Evolutionary conservation across 2,329 filamentous ascomycete species (phyloP), one percentile per base, ranked within the genome.

Genomic region (Ceratocystis albifundus): DNA sequence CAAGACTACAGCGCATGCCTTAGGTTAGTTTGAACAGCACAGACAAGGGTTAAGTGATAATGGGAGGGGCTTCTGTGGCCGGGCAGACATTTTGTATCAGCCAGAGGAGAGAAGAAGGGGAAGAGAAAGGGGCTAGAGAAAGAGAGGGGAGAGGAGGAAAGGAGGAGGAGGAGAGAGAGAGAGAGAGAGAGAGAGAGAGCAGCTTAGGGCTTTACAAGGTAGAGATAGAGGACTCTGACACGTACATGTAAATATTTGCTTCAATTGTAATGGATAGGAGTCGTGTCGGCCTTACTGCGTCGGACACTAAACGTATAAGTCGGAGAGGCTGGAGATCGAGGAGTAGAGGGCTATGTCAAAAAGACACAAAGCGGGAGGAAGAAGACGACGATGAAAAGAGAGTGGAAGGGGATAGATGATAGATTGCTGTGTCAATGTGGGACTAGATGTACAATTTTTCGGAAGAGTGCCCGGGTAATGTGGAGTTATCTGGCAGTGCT

Each of bases 1-100:
- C 28, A 5, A 30, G 28, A 30, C 59, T 65, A 59, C 59, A 66
- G 64, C 7, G 15, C 45, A 36, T 17, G 36, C 20, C 57, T 30
- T 20, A 5, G 57, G 36, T 61, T 20, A 41, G 57, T 61, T 20
- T 20, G 28, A 41, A 17, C 30, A 25, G 12, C 20, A 61, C 10
- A 12, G 50, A 57, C 50, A 57, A 57, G 50, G 50, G 22, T 30
- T 15, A 15, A 57, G 4, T 28, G 50, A 4, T 15, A 57, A 30
- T 28, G 28, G 28, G 28, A 30, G 28, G 10, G 50, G 50, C 22
- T 57, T n/a, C 22, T 22, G 10, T 20, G 22, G n/a, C 46, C 5
- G 10, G 46, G n/a, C 12, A 50, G n/a, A 22, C 46, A 30, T 22
- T 57, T 30, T 15, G 50, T 57, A 57, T 30, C 50, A 57, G n/a